Conservation (phyloP, 176 grass and related monocot species). For the Avena atlantica region DNA sequence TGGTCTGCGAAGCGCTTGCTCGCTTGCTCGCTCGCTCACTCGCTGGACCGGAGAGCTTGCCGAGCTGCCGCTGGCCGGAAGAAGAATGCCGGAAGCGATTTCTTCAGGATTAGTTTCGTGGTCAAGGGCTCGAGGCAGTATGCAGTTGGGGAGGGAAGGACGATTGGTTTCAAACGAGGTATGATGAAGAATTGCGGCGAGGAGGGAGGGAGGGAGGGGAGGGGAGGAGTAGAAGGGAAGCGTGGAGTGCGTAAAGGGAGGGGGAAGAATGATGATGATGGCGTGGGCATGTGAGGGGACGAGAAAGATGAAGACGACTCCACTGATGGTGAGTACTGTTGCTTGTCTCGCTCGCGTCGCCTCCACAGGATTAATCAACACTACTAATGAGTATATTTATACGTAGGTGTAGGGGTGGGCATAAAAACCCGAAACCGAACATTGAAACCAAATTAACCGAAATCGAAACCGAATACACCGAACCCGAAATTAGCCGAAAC, state of each 20-base stretch:
- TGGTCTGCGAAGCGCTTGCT: background rate
- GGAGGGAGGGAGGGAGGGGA: background rate
- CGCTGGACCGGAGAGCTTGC: background rate
- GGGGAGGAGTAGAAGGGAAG: conserved; percentile 30
- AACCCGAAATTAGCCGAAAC: no score
- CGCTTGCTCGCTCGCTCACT: background rate
- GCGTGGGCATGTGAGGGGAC: conserved; percentile 27
- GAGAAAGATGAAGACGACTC: background rate
- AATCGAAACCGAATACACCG: no score
- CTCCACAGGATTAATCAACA: no score
- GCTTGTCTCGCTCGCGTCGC: conserved; percentile 5
- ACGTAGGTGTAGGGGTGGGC: no score
- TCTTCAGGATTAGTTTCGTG: background rate
- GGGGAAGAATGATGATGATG: conserved; percentile 27
- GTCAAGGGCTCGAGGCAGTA: background rate
- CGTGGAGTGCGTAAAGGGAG: conserved; percentile 25
- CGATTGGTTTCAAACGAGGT: background rate
- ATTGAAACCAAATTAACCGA: no score
- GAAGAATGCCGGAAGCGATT: background rate
- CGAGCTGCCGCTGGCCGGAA: background rate
- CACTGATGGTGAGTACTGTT: background rate
- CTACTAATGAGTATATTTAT: no score
- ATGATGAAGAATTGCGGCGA: background rate
- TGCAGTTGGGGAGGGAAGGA: background rate
- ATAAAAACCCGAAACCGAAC: no score